These are phyloP conservation scores for Umbellularia californica DNA, from an alignment of 164 flowering plant genomes.

Conservation along the genomic window DNA sequence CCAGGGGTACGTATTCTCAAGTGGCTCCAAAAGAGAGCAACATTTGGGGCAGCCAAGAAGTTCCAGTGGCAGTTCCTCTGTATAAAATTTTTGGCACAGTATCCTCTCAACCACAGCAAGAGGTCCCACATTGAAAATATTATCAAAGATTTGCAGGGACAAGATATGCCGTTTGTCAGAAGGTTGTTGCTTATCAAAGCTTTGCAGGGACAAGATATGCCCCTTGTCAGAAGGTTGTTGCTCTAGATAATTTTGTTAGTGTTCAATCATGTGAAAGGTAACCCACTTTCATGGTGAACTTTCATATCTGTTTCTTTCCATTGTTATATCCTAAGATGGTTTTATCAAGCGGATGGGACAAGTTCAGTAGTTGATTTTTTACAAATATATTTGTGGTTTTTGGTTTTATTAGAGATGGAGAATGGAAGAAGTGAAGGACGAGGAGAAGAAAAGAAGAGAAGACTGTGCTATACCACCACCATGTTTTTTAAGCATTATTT, in stretches of 20 bases:
- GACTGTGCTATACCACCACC: too few relatives aligned
- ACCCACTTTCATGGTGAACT: not conserved
- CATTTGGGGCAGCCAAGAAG: constrained; percentile 51
- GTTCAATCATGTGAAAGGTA: not conserved
- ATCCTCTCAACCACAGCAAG: constrained; percentile 4
- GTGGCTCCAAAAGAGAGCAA: constrained; percentile 33
- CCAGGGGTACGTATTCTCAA: constrained; percentile 31
- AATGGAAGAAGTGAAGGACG: too few relatives aligned
- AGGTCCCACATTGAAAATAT: not conserved
- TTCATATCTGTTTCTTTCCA: not conserved
- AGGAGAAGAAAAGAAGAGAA: too few relatives aligned
- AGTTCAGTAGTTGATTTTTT: too few relatives aligned
- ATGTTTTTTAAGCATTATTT: too few relatives aligned
- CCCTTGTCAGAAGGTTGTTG: not conserved
- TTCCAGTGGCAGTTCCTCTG: constrained; percentile 42
- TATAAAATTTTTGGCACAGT: constrained; percentile 63
- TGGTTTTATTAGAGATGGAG: too few relatives aligned
- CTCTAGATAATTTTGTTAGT: not conserved
- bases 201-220: not conserved
- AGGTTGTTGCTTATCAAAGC: too few relatives aligned
- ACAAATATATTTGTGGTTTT: too few relatives aligned
- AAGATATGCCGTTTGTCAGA: too few relatives aligned
- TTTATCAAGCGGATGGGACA: too few relatives aligned
- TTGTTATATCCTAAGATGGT: too few relatives aligned
- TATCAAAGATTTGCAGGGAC: not conserved